These are phyloP conservation scores for Kodamaea kakaduensis DNA, from an alignment of 805 yeast species.

Conservation along the genomic window DNA sequence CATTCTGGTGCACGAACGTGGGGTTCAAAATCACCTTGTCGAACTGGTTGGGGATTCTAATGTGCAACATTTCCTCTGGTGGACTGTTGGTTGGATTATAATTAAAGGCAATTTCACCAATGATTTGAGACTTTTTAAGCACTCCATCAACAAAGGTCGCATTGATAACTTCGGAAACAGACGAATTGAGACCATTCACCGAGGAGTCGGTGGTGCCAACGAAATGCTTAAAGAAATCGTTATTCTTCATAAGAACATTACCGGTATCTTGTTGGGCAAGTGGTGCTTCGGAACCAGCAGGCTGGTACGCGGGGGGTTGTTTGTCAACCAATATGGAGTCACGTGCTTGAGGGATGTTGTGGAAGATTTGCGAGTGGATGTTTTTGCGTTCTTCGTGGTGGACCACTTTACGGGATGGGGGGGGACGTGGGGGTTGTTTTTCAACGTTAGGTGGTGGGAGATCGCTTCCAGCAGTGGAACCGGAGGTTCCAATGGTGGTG, in stretches of 20 bases:
- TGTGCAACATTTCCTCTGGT: slow-evolving; percentile 25
- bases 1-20: slow-evolving; percentile 27
- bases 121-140: slow-evolving; percentile 53
- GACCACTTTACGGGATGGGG: slow-evolving; percentile 51
- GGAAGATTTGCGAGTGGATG: slow-evolving; percentile 47
- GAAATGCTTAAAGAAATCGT: slow-evolving; percentile 39
- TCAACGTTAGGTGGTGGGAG: neutral
- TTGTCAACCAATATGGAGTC: slow-evolving; percentile 17
- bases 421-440: slow-evolving; percentile 43
- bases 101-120: slow-evolving; percentile 86
- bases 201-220: slow-evolving; percentile 12
- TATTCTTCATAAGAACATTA: slow-evolving; percentile 45
- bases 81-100: slow-evolving; percentile 37
- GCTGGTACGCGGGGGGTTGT: slow-evolving; percentile 1
- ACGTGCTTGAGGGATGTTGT: slow-evolving; percentile 40
- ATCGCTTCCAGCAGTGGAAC: too few relatives aligned
- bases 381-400: slow-evolving; percentile 33
- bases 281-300: slow-evolving; percentile 19
- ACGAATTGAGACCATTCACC: slow-evolving; percentile 65
- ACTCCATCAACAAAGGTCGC: slow-evolving; percentile 71
- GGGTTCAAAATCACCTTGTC: slow-evolving; percentile 45
- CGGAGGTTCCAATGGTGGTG: too few relatives aligned
- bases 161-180: slow-evolving; percentile 80
- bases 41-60: slow-evolving; percentile 44
- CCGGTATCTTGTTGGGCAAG: slow-evolving; percentile 36